Percentiles rank a stretch among this genome's conserved stretches.
phyloP scores from a whole-genome alignment of 2,329 filamentous ascomycete genomes.

The Ceratocystis cubensis region DNA sequence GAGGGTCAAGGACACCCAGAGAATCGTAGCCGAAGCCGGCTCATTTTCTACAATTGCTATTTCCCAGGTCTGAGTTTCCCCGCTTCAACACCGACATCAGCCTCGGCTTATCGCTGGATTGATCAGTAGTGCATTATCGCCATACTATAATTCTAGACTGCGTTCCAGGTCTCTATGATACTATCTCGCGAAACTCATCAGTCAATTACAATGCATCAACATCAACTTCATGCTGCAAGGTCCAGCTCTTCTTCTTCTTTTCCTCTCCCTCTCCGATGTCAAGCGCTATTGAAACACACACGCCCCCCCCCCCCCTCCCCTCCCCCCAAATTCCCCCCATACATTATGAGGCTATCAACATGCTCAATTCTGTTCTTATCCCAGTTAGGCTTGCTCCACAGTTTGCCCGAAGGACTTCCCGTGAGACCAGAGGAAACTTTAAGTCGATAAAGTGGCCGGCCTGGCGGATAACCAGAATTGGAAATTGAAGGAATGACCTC shows the following conservation, averaged over 20 bases:
- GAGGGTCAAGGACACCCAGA: not conserved
- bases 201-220: not conserved
- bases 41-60: too few relatives aligned
- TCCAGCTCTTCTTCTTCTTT: not conserved
- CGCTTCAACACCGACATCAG: not conserved
- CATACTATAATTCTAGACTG: not conserved
- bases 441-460: conserved; percentile 3
- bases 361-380: conserved; percentile 9
- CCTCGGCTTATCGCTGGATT: not conserved
- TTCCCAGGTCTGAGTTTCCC: not conserved
- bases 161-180: not conserved
- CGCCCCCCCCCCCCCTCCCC: not conserved
- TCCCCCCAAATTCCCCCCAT: too few relatives aligned
- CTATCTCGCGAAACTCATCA: not conserved
- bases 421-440: conserved; percentile 9
- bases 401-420: conserved; percentile 20
- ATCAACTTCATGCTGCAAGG: not conserved
- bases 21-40: not conserved
- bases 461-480: not conserved
- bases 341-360: not conserved
- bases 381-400: conserved; percentile 16
- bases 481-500: not conserved
- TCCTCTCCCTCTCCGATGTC: not conserved
- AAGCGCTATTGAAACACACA: not conserved
- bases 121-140: not conserved